Evolutionary conservation across 192 early-diverging fungal genomes (phyloP), one percentile per base, ranked within the genome.

Genomic region (Backusella tuberculispora): DNA sequence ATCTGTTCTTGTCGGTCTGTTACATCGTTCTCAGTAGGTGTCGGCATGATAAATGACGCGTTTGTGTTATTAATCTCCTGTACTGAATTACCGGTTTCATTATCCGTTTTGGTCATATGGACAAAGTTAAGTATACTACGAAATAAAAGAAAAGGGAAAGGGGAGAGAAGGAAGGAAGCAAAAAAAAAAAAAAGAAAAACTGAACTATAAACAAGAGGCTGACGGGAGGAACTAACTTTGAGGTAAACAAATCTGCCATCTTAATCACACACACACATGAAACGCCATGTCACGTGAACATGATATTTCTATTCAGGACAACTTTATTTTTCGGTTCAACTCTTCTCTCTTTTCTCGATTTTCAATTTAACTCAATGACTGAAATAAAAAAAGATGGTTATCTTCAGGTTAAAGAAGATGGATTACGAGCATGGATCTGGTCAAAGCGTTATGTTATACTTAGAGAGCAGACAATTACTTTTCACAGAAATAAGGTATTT

Each of bases 371-470:
- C 17, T n/a, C 34, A 67, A 85, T 85, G 84, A 73, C 75, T 34
- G 77, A 77, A 40, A 80, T 92, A 34, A 74, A 88, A 73, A 97
- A 95, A 80, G 88, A 93, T 63, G 95, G 95, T 37, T 94, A 93
- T 76, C 85, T 90, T 44, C 87, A 89, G 40, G 91, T 97, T 66
- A 97, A 97, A 82, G 97, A 99, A 66, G 95, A 97, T 50, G 95
- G 95, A n/a, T 79, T 97, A 60, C 81, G 90, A 72, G 90, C 92
- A 53, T 99, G 95, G 85, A 90, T 98, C 78, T 99, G 98, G 98
- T 94, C 93, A 47, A 96, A 96, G 83, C 80, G 96, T 74, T 98
- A 95, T 89, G 87, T 95, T 47, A 84, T 98, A 5, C 83, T 99
- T n/a, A 86, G 94, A 71, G 93, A 94, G 73, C 90, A 91, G 78